Evolutionary conservation across 345 rosid genomes (phyloP).

Genomic region (rapeseed (Brassica napus)): DNA sequence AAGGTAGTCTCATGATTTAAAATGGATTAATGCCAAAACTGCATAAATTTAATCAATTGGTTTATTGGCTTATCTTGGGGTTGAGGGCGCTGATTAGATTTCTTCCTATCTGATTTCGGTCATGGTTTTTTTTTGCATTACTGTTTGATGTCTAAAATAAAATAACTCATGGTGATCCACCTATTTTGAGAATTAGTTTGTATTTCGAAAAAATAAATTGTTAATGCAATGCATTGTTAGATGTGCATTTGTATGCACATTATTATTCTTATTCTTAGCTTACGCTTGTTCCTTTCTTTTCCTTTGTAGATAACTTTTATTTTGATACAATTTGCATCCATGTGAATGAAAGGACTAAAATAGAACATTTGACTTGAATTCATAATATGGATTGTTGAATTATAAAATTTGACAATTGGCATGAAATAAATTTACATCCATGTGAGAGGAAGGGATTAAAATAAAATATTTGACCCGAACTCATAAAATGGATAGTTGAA

Average conservation of each 20-base stretch:
- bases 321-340: background rate
- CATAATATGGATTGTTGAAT: background rate
- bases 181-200: background rate
- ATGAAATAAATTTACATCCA: background rate
- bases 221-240: background rate
- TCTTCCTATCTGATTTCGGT: background rate
- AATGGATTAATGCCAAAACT: background rate
- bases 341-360: background rate
- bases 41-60: background rate
- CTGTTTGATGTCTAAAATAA: background rate
- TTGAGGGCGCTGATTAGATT: background rate
- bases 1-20: background rate
- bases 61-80: background rate
- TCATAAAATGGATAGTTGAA: background rate
- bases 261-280: background rate
- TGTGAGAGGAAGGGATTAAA: background rate
- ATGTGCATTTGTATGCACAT: background rate
- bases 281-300: background rate
- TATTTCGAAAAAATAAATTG: background rate
- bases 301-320: background rate
- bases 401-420: background rate
- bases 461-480: background rate
- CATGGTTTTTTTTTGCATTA: background rate
- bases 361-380: background rate
- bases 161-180: background rate